These are phyloP conservation scores for Hericium alpestre DNA, from an alignment of 768 basidiomycete species.

Conservation along the genomic window DNA sequence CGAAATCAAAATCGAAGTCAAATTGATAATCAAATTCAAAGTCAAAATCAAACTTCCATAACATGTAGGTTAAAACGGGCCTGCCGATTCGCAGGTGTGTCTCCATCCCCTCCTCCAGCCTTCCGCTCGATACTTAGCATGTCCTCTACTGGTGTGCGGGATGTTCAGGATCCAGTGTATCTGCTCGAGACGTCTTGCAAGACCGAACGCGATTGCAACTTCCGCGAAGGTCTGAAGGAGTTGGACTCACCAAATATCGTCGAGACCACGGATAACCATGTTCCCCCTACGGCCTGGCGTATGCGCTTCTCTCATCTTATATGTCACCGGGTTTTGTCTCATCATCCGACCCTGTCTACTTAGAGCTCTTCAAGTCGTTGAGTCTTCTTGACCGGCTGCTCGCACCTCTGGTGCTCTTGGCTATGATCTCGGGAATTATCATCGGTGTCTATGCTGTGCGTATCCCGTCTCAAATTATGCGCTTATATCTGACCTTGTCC, in stretches of 20 bases:
- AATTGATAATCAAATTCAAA: not conserved
- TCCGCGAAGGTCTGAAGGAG: not conserved
- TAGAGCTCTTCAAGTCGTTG: slow-evolving; percentile 16
- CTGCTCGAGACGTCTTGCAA: not conserved
- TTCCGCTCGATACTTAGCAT: not conserved
- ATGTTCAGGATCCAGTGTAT: not conserved
- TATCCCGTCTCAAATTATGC: slow-evolving; percentile 53
- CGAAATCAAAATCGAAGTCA: not conserved
- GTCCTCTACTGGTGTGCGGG: not conserved
- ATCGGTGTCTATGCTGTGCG: slow-evolving; percentile 57
- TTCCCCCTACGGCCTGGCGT: not conserved
- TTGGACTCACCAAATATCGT: not conserved
- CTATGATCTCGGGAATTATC: slow-evolving; percentile 68
- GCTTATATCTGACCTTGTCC: slow-evolving; percentile 19
- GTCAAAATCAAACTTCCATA: not conserved
- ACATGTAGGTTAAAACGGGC: too few relatives aligned
- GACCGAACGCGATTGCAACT: not conserved
- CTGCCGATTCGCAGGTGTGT: not conserved
- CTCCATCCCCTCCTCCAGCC: not conserved
- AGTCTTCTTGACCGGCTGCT: slow-evolving; percentile 49
- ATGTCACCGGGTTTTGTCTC: not conserved
- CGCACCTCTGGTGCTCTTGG: slow-evolving; percentile 53
- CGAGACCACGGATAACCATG: too few relatives aligned
- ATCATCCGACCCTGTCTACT: not conserved
- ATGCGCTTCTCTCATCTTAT: not conserved